Evolutionary conservation across 1,284 basidiomycete species (phyloP), one percentile per base, ranked within the genome.

Genomic region (Kwoniella shivajii): DNA sequence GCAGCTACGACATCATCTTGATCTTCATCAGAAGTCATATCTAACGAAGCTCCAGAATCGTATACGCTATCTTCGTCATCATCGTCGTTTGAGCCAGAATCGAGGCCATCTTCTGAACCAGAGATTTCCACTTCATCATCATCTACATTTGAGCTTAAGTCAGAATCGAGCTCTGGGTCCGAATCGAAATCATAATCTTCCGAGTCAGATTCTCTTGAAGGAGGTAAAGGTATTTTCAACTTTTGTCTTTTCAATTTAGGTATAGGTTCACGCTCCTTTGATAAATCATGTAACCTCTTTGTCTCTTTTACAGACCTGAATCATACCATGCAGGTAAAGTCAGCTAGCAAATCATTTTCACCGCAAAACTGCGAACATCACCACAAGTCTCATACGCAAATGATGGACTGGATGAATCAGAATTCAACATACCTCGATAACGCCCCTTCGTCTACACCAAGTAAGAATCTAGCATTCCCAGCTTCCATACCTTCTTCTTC

Each of bases 221-320:
- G 60, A 4, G 67, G 47, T 27, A 51, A 61, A 30, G 65, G 61
- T 7, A 61, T 58, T 38, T 68, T 63, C 3, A 60, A 47, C 54
- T 74, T 74, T 51, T 67, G 58, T 6, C 58, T 36, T 46, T 65
- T 57, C 39, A 55, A 36, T 31, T 69, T 64, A 1, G 77, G 74
- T 31, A 78, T 56, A 14, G 64, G 65, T 41, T 78, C 68, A 24
- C 67, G 60, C 6, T 63, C 34, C 59, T 78, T 78, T 14, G 68
- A 63, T 16, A 75, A 58, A 4, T 67, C 67, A 55, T 79, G 77
- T 33, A 79, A 54, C 30, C 78, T 61, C 31, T 75, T 69, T 14
- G 74, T 75, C 64, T 79, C 78, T 58, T 78, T 78, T 0, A 61
- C 63, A n/a, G 75, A 69, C 26, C 74, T 75, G 31, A 52, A 41